A percentile compares a stretch with the other conserved stretches of the same genome.
Conservation (phyloP, 805 yeast genomes). For the Ogataea nonfermentans region DNA sequence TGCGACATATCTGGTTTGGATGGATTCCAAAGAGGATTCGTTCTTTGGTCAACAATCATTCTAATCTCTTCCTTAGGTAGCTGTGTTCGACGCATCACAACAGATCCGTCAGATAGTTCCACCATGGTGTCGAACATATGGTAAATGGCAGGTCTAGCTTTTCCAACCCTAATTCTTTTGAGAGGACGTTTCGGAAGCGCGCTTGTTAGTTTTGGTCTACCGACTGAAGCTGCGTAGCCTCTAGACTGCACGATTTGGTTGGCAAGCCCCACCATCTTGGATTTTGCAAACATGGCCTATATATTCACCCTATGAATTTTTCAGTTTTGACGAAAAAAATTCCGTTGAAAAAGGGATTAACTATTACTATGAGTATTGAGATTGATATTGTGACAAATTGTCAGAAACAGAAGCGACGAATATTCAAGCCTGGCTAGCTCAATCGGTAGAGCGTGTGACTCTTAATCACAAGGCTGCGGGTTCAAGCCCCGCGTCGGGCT, state of each 20-base stretch:
- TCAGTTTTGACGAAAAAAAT: slow-evolving; percentile 6
- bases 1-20: slow-evolving; percentile 72
- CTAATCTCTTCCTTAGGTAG: slow-evolving; percentile 85
- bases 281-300: background rate
- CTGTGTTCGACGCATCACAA: slow-evolving; percentile 75
- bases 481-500: slow-evolving; percentile 29
- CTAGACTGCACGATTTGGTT: slow-evolving; percentile 13
- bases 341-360: background rate
- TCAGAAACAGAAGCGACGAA: too few relatives aligned
- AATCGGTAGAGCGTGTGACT: slow-evolving; percentile 31
- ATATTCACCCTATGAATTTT: slow-evolving; percentile 1
- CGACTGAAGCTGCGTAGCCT: slow-evolving; percentile 25
- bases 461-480: slow-evolving; percentile 31
- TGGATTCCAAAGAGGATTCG: slow-evolving; percentile 85
- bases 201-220: slow-evolving; percentile 29
- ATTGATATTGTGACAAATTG: too few relatives aligned
- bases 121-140: slow-evolving; percentile 84
- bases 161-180: slow-evolving; percentile 71
- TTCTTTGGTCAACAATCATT: slow-evolving; percentile 86
- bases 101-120: slow-evolving; percentile 95
- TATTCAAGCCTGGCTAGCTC: slow-evolving; percentile 25
- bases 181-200: slow-evolving; percentile 51
- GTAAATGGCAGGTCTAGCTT: slow-evolving; percentile 91
- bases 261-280: background rate
- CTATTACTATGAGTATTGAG: too few relatives aligned